A percentile compares a stretch with the other conserved stretches of the same genome.
Evolutionary conservation across 495 filamentous ascomycete species (phyloP).

Genomic region (Neurospora sp.): DNA sequence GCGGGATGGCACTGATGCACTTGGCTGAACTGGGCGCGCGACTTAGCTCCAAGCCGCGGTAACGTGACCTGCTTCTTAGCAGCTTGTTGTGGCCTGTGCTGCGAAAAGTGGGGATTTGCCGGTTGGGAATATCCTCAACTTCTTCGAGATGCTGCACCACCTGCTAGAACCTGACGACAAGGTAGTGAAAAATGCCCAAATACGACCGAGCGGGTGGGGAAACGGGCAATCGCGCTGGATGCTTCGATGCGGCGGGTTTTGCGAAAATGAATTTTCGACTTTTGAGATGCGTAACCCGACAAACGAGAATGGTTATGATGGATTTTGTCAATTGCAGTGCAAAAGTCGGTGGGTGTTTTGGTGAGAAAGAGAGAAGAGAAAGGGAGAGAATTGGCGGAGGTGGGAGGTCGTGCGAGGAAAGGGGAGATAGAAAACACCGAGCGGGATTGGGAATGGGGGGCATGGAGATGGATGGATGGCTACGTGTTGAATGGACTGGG

Average conservation of each 20-base stretch:
- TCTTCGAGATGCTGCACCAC: conserved; percentile 6
- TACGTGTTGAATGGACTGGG: conserved; percentile 27
- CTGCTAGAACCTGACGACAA: conserved; percentile 3
- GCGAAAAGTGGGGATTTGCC: conserved; percentile 14
- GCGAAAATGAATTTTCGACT: conserved; percentile 13
- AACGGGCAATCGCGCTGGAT: conserved; percentile 7
- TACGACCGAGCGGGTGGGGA: conserved; percentile 5
- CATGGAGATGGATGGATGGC: conserved; percentile 31
- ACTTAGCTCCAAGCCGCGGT: background rate
- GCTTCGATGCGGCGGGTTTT: conserved; percentile 21
- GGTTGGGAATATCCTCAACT: conserved; percentile 37
- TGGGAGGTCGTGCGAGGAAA: conserved; percentile 11
- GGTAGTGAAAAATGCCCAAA: conserved; percentile 13
- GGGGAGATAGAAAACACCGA: conserved; percentile 4
- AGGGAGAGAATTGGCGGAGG: background rate
- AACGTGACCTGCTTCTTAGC: conserved; percentile 28
- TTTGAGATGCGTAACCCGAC: conserved; percentile 21
- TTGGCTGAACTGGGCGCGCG: no score
- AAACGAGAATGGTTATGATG: conserved; percentile 35
- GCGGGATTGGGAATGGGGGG: conserved; percentile 9
- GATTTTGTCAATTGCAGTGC: conserved; percentile 28
- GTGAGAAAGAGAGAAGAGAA: conserved; percentile 21
- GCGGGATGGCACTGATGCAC: background rate
- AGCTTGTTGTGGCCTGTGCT: conserved; percentile 7
- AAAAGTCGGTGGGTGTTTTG: conserved; percentile 40